Evolutionary conservation across 352 stramenopile species (phyloP).

Genomic region (Thraustochytrium sp.): DNA sequence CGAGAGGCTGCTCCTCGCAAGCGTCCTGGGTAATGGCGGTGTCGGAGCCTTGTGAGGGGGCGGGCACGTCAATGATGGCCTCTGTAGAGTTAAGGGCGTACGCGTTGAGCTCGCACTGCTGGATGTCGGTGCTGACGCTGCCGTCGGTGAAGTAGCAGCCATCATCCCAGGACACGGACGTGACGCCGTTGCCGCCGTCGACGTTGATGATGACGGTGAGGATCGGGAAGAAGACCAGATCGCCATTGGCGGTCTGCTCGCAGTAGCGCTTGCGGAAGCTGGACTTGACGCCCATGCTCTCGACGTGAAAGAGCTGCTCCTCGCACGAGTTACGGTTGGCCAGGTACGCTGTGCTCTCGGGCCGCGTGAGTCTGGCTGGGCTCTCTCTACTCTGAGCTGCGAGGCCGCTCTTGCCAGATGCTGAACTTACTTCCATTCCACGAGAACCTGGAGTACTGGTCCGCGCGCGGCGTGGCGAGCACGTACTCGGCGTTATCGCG

Average conservation of each 20-base stretch:
- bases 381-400: neutral
- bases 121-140: neutral
- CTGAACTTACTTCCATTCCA: conserved; percentile 18
- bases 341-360: neutral
- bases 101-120: conserved; percentile 40
- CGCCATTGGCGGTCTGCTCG: neutral
- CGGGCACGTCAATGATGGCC: neutral
- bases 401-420: neutral
- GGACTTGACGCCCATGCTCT: conserved; percentile 40
- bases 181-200: conserved; percentile 44
- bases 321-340: neutral
- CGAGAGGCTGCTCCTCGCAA: neutral
- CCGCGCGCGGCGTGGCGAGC: conserved; percentile 47
- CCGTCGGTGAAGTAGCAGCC: conserved; percentile 50
- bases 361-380: no score
- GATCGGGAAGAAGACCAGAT: conserved; percentile 37
- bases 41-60: neutral
- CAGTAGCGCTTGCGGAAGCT: conserved; percentile 42
- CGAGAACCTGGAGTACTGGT: conserved; percentile 46
- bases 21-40: conserved; percentile 17
- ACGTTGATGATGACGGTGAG: conserved; percentile 51
- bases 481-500: conserved; percentile 45
- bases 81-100: conserved; percentile 21
- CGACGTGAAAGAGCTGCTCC: conserved; percentile 33
- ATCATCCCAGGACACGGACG: conserved; percentile 51